These are phyloP conservation scores for Phytophthora pistaciae DNA, from an alignment of 352 stramenopile genomes.

Conservation along the genomic window DNA sequence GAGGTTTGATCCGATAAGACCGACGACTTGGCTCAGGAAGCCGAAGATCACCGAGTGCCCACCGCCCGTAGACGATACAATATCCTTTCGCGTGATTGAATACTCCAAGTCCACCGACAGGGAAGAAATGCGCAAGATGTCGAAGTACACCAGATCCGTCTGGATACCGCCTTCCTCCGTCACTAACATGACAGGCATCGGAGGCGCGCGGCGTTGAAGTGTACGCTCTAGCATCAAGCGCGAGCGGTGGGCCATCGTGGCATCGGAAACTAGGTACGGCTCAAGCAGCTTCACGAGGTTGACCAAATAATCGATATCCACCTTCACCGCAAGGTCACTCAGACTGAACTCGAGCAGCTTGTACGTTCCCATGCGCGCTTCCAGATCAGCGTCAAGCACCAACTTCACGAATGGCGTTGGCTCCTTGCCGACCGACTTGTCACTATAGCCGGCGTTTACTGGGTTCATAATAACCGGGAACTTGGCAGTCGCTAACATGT, in stretches of 20 bases:
- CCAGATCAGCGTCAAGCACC: slow-evolving; percentile 77
- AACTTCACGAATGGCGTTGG: slow-evolving; percentile 74
- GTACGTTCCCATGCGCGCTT: slow-evolving; percentile 82
- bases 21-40: slow-evolving; percentile 83
- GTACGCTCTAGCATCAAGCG: slow-evolving; percentile 68
- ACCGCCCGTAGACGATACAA: slow-evolving; percentile 66
- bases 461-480: slow-evolving; percentile 90
- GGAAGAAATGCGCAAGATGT: slow-evolving; percentile 78
- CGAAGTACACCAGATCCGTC: slow-evolving; percentile 86
- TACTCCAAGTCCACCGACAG: slow-evolving; percentile 84
- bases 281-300: slow-evolving; percentile 86
- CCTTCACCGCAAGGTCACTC: slow-evolving; percentile 75
- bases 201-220: slow-evolving; percentile 65
- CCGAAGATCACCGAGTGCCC: slow-evolving; percentile 85
- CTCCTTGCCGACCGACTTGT: slow-evolving; percentile 68
- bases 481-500: slow-evolving; percentile 84
- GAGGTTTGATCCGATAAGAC: slow-evolving; percentile 85
- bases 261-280: slow-evolving; percentile 78
- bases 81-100: slow-evolving; percentile 87
- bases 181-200: slow-evolving; percentile 62
- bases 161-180: slow-evolving; percentile 76
- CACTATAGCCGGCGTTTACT: slow-evolving; percentile 81
- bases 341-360: slow-evolving; percentile 84
- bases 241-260: slow-evolving; percentile 66
- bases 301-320: slow-evolving; percentile 89